Evolutionary conservation across 305 asterid species (phyloP).

Genomic region (Striga hermonthica): DNA sequence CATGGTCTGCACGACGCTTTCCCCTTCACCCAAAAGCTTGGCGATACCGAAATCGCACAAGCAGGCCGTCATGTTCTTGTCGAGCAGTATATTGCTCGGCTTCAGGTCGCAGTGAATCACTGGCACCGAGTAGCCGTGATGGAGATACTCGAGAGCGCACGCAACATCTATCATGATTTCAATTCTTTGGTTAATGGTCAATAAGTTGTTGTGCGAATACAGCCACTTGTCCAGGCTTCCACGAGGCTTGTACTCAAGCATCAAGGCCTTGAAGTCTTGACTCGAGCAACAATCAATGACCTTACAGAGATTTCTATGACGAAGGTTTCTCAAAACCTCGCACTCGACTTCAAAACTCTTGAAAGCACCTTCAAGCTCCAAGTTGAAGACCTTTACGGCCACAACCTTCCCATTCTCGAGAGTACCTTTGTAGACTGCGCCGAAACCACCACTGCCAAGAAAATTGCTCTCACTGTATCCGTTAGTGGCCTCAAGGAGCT

Average conservation of each 20-base stretch:
- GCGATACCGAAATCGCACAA: background rate
- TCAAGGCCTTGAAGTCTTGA: background rate
- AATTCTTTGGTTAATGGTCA: background rate
- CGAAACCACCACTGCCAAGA: background rate
- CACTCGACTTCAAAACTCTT: conserved; percentile 1
- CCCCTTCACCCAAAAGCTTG: background rate
- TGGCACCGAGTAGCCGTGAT: background rate
- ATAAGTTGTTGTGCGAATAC: background rate
- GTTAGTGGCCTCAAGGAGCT: background rate
- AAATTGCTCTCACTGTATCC: background rate
- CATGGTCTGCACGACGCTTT: background rate
- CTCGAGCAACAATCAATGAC: background rate
- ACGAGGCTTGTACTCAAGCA: background rate
- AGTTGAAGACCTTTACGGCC: conserved; percentile 2
- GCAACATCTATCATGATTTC: background rate
- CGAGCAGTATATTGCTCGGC: conserved; percentile 7
- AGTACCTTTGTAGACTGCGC: background rate
- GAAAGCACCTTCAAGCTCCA: background rate
- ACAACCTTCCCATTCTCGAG: background rate
- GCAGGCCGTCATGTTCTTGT: background rate
- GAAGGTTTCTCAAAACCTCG: conserved; percentile 2
- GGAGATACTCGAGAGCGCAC: background rate
- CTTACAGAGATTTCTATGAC: conserved; percentile 2
- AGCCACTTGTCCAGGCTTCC: background rate
- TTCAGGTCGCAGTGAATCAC: background rate